Percentiles rank a stretch among this genome's conserved stretches.
Conservation (phyloP, 2,329 filamentous ascomycete genomes). For the Cucurbitaria berberidis region DNA sequence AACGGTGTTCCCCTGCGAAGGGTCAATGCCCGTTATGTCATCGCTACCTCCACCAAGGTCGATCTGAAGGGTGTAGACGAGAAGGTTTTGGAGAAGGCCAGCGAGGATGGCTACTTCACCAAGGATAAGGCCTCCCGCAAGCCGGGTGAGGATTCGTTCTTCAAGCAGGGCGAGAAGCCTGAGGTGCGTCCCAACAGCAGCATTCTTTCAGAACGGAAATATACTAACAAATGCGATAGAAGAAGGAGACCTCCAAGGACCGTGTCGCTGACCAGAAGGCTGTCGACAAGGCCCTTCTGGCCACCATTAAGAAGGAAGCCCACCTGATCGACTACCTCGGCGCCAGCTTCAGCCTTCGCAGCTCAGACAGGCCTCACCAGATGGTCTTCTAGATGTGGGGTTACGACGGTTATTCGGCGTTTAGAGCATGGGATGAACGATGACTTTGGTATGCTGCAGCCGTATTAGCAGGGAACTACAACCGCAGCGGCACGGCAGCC, state of each 20-base stretch:
- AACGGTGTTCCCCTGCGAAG: slow-evolving; percentile 97
- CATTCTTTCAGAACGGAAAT: background rate
- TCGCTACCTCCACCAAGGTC: slow-evolving; percentile 85
- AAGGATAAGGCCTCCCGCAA: slow-evolving; percentile 95
- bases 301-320: slow-evolving; percentile 98
- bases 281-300: slow-evolving; percentile 93
- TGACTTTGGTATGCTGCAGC: slow-evolving; percentile 49
- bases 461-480: slow-evolving; percentile 48
- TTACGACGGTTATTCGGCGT: slow-evolving; percentile 47
- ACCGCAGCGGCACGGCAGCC: slow-evolving; percentile 43
- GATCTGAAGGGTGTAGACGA: slow-evolving; percentile 83
- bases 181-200: slow-evolving; percentile 69
- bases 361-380: slow-evolving; percentile 99
- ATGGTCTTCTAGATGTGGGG: slow-evolving; percentile 85
- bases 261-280: slow-evolving; percentile 98
- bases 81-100: slow-evolving; percentile 77
- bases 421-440: slow-evolving; percentile 51
- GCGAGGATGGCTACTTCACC: slow-evolving; percentile 87
- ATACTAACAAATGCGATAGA: slow-evolving; percentile 61
- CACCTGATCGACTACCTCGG: slow-evolving; percentile 92
- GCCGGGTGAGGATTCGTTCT: slow-evolving; percentile 97
- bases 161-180: slow-evolving; percentile 98
- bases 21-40: slow-evolving; percentile 92
- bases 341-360: slow-evolving; percentile 97
- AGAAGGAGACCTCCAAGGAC: slow-evolving; percentile 93